These are phyloP conservation scores for Kernera saxatilis DNA, from an alignment of 345 rosid genomes.

Conservation along the genomic window DNA sequence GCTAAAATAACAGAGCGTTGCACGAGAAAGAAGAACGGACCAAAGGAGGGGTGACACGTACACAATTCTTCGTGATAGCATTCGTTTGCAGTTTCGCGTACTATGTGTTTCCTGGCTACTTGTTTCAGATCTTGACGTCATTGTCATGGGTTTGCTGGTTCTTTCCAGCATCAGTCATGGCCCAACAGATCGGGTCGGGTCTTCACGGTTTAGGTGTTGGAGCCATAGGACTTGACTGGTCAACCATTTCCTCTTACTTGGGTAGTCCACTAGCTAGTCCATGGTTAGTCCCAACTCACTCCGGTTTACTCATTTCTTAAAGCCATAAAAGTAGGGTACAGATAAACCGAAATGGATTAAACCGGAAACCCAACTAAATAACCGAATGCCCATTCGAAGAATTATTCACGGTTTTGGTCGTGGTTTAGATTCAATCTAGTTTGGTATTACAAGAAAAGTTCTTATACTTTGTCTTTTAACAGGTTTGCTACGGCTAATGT, in stretches of 20 bases:
- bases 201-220: slow-evolving; percentile 84
- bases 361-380: neutral
- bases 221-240: slow-evolving; percentile 83
- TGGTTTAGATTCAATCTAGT: neutral
- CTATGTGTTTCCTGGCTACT: slow-evolving; percentile 86
- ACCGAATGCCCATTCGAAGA: no score
- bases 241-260: slow-evolving; percentile 87
- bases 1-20: slow-evolving; percentile 49
- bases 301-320: neutral
- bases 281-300: slow-evolving; percentile 39
- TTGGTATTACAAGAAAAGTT: neutral
- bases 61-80: slow-evolving; percentile 78
- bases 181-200: slow-evolving; percentile 93
- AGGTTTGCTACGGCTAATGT: slow-evolving; percentile 93
- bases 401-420: neutral
- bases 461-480: neutral
- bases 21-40: slow-evolving; percentile 82
- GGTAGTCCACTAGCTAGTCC: slow-evolving; percentile 99
- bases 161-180: slow-evolving; percentile 61
- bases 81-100: slow-evolving; percentile 83
- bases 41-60: slow-evolving; percentile 71
- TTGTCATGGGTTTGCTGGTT: slow-evolving; percentile 96
- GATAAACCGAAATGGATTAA: neutral
- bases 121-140: slow-evolving; percentile 78
- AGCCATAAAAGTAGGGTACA: neutral